Evolutionary conservation across 2,329 filamentous ascomycete species (phyloP).

Genomic region (Hymenoscyphus infarciens): DNA sequence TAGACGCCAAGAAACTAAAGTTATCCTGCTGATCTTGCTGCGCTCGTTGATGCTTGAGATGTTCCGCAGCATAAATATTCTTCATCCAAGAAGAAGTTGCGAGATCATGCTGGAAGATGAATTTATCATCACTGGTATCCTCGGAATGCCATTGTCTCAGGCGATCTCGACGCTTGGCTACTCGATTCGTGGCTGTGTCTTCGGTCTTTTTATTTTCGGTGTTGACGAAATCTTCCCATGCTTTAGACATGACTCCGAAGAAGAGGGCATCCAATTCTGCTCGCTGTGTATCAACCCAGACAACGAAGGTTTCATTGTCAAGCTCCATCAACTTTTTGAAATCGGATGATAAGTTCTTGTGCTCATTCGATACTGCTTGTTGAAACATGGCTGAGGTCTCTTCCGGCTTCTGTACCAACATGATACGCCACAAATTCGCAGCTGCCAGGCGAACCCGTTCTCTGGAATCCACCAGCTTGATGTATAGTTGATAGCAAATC

Average conservation of each 20-base stretch:
- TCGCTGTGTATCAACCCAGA: slow-evolving; percentile 83
- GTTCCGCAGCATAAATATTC: slow-evolving; percentile 90
- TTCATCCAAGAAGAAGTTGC: slow-evolving; percentile 90
- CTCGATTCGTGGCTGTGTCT: slow-evolving; percentile 67
- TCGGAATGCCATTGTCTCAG: slow-evolving; percentile 77
- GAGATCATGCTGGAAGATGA: slow-evolving; percentile 77
- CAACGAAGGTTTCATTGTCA: slow-evolving; percentile 82
- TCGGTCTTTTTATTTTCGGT: slow-evolving; percentile 77
- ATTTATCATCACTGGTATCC: slow-evolving; percentile 63
- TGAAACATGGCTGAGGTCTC: slow-evolving; percentile 73
- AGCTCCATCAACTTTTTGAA: slow-evolving; percentile 83
- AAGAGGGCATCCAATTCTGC: slow-evolving; percentile 78
- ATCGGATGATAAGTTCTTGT: slow-evolving; percentile 66
- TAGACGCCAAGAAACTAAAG: slow-evolving; percentile 68
- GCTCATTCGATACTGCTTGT: slow-evolving; percentile 66
- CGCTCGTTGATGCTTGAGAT: slow-evolving; percentile 83
- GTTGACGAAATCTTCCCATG: slow-evolving; percentile 84
- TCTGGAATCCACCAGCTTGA: slow-evolving; percentile 72
- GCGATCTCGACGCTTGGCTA: slow-evolving; percentile 75
- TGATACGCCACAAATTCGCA: slow-evolving; percentile 83
- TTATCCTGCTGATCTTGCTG: slow-evolving; percentile 94
- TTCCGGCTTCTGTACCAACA: slow-evolving; percentile 87
- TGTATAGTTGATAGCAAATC: slow-evolving; percentile 90
- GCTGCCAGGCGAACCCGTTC: slow-evolving; percentile 68
- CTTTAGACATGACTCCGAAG: slow-evolving; percentile 72